phyloP scores from a whole-genome alignment of 768 basidiomycete species.

The Lactarius pseudohatsudake region DNA sequence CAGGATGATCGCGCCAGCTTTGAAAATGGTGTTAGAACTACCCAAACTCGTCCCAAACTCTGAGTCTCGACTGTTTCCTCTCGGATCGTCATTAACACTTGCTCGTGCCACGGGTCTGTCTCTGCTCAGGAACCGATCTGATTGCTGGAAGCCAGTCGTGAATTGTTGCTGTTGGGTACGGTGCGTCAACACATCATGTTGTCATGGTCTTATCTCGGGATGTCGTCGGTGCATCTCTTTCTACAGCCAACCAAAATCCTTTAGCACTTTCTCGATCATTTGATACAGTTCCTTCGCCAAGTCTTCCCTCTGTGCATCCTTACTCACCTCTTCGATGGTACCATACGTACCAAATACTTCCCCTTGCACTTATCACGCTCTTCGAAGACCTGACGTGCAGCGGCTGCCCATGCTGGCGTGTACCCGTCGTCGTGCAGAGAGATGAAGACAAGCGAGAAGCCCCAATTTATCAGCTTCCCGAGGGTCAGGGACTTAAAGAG shows the following conservation, averaged over 20 bases:
- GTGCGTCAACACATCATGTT: not conserved
- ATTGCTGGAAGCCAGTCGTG: not conserved
- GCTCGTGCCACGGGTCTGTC: not conserved
- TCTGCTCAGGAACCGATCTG: not conserved
- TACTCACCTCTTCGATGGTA: constrained; percentile 33
- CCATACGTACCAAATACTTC: constrained; percentile 40
- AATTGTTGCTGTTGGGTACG: not conserved
- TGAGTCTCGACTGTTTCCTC: too few relatives aligned
- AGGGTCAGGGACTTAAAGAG: constrained; percentile 22
- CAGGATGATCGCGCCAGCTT: too few relatives aligned
- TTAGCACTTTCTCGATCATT: constrained; percentile 36
- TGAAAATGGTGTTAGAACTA: too few relatives aligned
- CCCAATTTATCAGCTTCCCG: constrained; percentile 22
- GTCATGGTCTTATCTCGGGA: not conserved
- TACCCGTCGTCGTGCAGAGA: constrained; percentile 39
- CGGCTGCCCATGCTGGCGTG: constrained; percentile 43
- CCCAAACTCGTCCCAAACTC: too few relatives aligned
- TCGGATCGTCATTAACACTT: not conserved
- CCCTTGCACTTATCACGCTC: constrained; percentile 40
- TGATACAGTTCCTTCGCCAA: constrained; percentile 43
- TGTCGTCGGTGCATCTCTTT: not conserved
- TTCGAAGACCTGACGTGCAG: constrained; percentile 37
- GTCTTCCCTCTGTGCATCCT: constrained; percentile 35
- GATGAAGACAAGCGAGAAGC: constrained; percentile 32
- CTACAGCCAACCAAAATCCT: constrained; percentile 18